These are phyloP conservation scores for Brasilioporus rufonigricans DNA, from an alignment of 768 basidiomycete genomes.

Conservation along the genomic window DNA sequence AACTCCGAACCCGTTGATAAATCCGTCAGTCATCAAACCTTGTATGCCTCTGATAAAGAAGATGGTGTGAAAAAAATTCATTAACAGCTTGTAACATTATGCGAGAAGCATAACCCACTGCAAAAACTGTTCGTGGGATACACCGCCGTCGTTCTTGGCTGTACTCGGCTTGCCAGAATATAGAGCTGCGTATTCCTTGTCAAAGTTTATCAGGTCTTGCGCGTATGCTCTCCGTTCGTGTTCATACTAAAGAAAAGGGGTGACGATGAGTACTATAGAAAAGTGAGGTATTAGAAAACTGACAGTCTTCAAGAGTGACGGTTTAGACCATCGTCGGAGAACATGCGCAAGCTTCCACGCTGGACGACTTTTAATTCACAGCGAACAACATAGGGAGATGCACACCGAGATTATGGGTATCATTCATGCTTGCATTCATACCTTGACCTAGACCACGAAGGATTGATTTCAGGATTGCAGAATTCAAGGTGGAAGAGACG, in stretches of 20 bases:
- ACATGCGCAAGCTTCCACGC: no score
- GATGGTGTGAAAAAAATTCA: background rate
- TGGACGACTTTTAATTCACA: slow-evolving; percentile 63
- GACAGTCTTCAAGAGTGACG: no score
- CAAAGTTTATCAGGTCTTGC: no score
- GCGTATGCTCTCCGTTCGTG: slow-evolving; percentile 50
- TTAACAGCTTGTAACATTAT: background rate
- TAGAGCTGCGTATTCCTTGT: no score
- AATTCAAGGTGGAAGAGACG: background rate
- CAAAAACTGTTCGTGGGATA: no score
- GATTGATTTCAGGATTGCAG: background rate
- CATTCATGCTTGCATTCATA: no score
- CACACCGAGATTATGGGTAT: no score
- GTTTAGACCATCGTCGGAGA: slow-evolving; percentile 35
- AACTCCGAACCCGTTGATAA: slow-evolving; percentile 37
- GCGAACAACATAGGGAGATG: slow-evolving; percentile 7
- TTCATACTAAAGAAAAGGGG: slow-evolving; percentile 50
- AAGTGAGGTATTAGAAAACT: slow-evolving; percentile 1
- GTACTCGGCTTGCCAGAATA: slow-evolving; percentile 66
- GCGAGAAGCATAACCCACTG: slow-evolving; percentile 18
- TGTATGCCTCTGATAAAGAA: slow-evolving; percentile 31
- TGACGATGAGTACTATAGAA: background rate
- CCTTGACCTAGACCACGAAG: background rate
- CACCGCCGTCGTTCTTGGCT: slow-evolving; percentile 33
- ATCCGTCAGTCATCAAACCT: slow-evolving; percentile 29